These are phyloP conservation scores for Pichia rugopelliculosa DNA, from an alignment of 805 yeast species.

Conservation along the genomic window DNA sequence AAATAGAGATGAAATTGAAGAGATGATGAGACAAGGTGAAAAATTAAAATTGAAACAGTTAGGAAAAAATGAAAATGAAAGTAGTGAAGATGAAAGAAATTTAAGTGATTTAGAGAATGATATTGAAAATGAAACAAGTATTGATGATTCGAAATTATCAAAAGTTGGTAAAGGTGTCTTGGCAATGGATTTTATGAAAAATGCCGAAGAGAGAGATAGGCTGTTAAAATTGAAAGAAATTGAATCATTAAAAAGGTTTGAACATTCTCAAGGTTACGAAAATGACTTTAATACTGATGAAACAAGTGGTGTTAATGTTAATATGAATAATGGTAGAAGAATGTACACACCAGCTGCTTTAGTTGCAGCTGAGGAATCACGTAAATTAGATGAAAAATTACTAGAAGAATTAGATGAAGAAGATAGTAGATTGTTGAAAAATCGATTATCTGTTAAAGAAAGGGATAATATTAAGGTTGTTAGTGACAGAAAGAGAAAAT, in stretches of 20 bases:
- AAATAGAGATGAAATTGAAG: conserved; percentile 85
- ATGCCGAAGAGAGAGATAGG: conserved; percentile 68
- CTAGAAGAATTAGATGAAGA: conserved; percentile 44
- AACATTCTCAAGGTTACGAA: conserved; percentile 36
- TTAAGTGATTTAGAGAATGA: conserved; percentile 46
- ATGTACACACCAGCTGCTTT: conserved; percentile 61
- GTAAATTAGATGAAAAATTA: conserved; percentile 31
- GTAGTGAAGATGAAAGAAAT: conserved; percentile 38
- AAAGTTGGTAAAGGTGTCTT: conserved; percentile 80
- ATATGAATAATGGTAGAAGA: conserved; percentile 71
- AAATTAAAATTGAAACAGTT: conserved; percentile 62
- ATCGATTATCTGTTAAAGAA: conserved; percentile 27
- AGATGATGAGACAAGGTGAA: conserved; percentile 87
- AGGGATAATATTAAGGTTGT: conserved; percentile 5
- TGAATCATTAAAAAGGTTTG: conserved; percentile 41
- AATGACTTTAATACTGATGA: conserved; percentile 30
- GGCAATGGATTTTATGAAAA: conserved; percentile 93
- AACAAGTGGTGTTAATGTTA: conserved; percentile 39
- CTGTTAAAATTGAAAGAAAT: conserved; percentile 50
- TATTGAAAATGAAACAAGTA: conserved; percentile 36
- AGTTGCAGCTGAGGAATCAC: conserved; percentile 30
- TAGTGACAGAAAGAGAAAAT: conserved; percentile 1
- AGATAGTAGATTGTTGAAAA: conserved; percentile 38
- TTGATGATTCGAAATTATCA: conserved; percentile 30
- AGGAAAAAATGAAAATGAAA: conserved; percentile 31